Percentiles rank a stretch among this genome's conserved stretches.
phyloP scores from a whole-genome alignment of 345 rosid genomes.

The Bretschneidera sinensis region DNA sequence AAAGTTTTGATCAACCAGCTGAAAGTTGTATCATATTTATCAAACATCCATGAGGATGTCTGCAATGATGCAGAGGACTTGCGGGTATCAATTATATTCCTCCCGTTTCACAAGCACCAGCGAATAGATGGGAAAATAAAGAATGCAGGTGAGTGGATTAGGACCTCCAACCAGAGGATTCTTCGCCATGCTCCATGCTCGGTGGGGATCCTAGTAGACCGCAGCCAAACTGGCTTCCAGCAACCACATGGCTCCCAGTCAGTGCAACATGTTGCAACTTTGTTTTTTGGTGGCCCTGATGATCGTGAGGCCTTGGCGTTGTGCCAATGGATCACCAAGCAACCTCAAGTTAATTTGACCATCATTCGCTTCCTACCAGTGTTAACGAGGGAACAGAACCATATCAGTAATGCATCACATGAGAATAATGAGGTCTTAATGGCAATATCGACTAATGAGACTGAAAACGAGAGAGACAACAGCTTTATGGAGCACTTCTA shows the following conservation, averaged over 20 bases:
- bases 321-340: conserved; percentile 45
- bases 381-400: not conserved
- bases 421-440: conserved; percentile 33
- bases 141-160: conserved; percentile 49
- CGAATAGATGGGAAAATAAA: conserved; percentile 69
- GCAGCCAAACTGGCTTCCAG: conserved; percentile 69
- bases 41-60: conserved; percentile 59
- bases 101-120: conserved; percentile 91
- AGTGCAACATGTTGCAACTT: conserved; percentile 53
- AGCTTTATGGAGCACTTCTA: conserved; percentile 52
- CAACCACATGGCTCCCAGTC: conserved; percentile 42
- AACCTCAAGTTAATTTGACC: conserved; percentile 46
- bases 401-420: not conserved
- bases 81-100: conserved; percentile 56
- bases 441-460: conserved; percentile 37
- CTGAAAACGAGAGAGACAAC: conserved; percentile 39
- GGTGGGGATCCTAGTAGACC: conserved; percentile 61
- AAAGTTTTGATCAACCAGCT: conserved; percentile 43
- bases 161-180: conserved; percentile 65
- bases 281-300: conserved; percentile 89
- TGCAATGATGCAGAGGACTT: conserved; percentile 65
- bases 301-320: conserved; percentile 87
- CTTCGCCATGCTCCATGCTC: conserved; percentile 77
- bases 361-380: conserved; percentile 45
- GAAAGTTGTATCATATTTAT: conserved; percentile 53